These are phyloP conservation scores for Claviceps purpurea DNA, from an alignment of 2,329 filamentous ascomycete genomes.

Conservation along the genomic window DNA sequence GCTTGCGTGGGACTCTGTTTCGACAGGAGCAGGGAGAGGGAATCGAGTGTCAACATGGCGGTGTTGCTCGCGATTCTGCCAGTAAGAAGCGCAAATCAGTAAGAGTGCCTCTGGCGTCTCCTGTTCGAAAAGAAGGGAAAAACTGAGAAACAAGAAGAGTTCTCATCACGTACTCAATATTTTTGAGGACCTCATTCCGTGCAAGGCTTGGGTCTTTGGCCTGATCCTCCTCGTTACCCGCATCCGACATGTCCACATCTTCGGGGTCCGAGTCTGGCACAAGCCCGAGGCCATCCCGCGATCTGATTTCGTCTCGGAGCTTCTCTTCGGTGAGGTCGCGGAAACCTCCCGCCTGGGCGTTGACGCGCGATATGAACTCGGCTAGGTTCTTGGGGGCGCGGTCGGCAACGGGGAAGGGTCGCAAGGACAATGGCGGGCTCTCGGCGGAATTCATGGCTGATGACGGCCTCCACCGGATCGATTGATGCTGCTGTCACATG, in stretches of 20 bases:
- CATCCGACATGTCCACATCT: conserved; percentile 32
- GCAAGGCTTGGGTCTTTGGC: conserved; percentile 34
- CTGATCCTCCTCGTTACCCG: conserved; percentile 29
- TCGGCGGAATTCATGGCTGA: conserved; percentile 18
- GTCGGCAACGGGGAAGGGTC: conserved; percentile 36
- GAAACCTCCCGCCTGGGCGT: conserved; percentile 67
- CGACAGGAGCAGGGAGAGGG: conserved; percentile 71
- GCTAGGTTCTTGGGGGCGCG: conserved; percentile 49
- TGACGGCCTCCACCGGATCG: neutral
- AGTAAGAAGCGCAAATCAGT: neutral
- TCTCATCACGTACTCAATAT: conserved; percentile 38
- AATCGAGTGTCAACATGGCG: conserved; percentile 61
- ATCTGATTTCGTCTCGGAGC: conserved; percentile 53
- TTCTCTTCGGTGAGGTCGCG: conserved; percentile 63
- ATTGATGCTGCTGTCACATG: neutral
- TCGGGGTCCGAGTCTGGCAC: conserved; percentile 28
- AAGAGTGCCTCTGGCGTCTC: neutral
- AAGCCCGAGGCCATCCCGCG: conserved; percentile 24
- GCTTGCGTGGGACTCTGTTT: conserved; percentile 64
- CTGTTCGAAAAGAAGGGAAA: neutral
- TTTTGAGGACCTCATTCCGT: conserved; percentile 43
- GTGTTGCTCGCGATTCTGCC: conserved; percentile 33
- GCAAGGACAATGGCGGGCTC: conserved; percentile 23
- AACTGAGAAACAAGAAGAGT: neutral
- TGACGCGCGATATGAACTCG: conserved; percentile 67